A percentile compares a stretch with the other conserved stretches of the same genome.
Conservation (phyloP, 768 basidiomycete species). For the Serpula lacrymans region DNA sequence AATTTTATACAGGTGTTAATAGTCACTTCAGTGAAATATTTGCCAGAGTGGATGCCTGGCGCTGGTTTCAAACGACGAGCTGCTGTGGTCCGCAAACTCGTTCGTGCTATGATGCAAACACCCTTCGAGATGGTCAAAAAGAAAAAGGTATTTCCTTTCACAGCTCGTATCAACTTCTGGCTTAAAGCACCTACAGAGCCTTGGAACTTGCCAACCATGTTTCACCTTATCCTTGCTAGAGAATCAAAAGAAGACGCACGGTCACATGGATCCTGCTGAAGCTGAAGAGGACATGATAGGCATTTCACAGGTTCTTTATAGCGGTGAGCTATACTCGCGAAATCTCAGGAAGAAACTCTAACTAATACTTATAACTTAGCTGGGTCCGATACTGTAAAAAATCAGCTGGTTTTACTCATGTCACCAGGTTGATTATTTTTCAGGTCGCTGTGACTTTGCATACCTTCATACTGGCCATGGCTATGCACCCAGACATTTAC, state of each 20-base stretch:
- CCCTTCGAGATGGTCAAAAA: conserved; percentile 43
- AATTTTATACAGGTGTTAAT: neutral
- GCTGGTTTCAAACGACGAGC: conserved; percentile 47
- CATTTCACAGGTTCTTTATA: no score
- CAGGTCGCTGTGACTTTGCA: conserved; percentile 50
- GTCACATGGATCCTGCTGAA: conserved; percentile 21
- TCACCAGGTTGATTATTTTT: conserved; percentile 2
- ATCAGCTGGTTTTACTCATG: neutral
- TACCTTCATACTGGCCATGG: conserved; percentile 53
- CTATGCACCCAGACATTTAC: conserved; percentile 47
- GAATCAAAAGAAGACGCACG: conserved; percentile 23
- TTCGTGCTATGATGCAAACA: conserved; percentile 28
- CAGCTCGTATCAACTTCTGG: no score
- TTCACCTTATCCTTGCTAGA: conserved; percentile 42
- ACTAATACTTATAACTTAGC: conserved; percentile 14
- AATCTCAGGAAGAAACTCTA: no score
- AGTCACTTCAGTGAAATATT: conserved; percentile 34
- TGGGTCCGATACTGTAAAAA: conserved; percentile 23
- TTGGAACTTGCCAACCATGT: no score
- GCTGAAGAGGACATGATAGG: no score
- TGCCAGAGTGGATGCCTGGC: conserved; percentile 51
- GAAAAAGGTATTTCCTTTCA: conserved; percentile 28
- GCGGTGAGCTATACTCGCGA: no score
- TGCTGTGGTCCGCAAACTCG: conserved; percentile 32
- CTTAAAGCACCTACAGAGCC: no score